Base-by-base conservation (phyloP, 2,329 filamentous ascomycete genomes). In the Aspergillus sp. region DNA sequence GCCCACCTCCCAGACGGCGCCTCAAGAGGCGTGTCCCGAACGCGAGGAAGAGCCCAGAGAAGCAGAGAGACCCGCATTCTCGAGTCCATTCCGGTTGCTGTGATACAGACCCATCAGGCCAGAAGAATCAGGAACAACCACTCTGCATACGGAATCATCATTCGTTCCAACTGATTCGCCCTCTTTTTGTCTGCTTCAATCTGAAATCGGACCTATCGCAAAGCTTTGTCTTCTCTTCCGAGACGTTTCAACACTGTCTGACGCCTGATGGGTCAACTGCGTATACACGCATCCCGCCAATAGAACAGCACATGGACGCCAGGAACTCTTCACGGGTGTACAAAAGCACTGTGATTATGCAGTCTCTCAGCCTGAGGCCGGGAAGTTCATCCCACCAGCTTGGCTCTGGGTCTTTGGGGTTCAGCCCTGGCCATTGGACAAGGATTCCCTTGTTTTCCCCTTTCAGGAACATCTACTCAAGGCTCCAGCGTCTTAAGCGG, bases 31-130 rank as follows among this genome's bases (percentile, higher is more conserved):
- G 26, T 41, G 12, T 34, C 5, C 17, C 32, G 24, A 9, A n/a
- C 39, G 24, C 17, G 49, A 34, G 45, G 41, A 45, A 32, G 42
- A 50, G 34, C 20, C 32, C 17, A 20, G 47, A 47, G n/a, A 51
- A 47, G n/a, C 20, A 52, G 47, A 13, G 34, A 26, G 57, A 48
- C 57, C 63, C 58, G 58, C 63, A 65, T 65, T 64, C 63, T 59
- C 47, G 57, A 55, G 41, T 20, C 24, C 59, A 60, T 62, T 53
- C 58, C 56, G 56, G 60, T 62, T 65, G 63, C 63, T 53, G 55
- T 56, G 61, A 50, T 53, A 58, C 57, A 36, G 12, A 24, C 41
- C 42, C 20, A 54, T 7, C 18, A 48, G 26, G 26, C 15, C 15
- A 45, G 42, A 11, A 30, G 17, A 30, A 30, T 15, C 43, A 45